Conservation (phyloP, 805 yeast species). For the Tetrapisispora phaffii region DNA sequence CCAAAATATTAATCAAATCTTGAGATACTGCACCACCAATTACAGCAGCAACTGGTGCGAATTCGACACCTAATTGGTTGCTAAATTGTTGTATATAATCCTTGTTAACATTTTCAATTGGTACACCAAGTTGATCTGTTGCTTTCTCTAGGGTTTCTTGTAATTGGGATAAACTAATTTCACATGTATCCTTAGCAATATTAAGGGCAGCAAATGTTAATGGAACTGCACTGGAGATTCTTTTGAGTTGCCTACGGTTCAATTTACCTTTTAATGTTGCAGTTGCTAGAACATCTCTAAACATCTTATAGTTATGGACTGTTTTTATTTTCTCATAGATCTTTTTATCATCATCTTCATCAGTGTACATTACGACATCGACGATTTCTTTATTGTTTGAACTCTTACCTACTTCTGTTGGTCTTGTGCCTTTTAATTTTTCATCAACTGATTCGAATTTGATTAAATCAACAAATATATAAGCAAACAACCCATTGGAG, state of each 20-base stretch:
- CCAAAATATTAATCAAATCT: conserved; percentile 74
- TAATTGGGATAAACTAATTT: conserved; percentile 25
- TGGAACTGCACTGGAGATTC: conserved; percentile 35
- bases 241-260: conserved; percentile 23
- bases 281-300: conserved; percentile 30
- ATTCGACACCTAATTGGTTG: conserved; percentile 48
- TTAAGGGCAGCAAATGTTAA: conserved; percentile 42
- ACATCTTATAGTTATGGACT: conserved; percentile 31
- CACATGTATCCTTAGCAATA: conserved; percentile 10
- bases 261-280: conserved; percentile 31
- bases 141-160: conserved; percentile 22
- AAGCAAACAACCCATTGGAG: conserved; percentile 74
- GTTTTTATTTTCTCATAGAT: conserved; percentile 31
- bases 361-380: conserved; percentile 26
- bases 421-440: conserved; percentile 38
- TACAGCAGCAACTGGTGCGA: conserved; percentile 77
- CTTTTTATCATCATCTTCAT: conserved; percentile 33
- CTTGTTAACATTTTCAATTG: conserved; percentile 36
- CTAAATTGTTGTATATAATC: conserved; percentile 33
- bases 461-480: conserved; percentile 68
- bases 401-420: conserved; percentile 44
- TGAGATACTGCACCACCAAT: conserved; percentile 87
- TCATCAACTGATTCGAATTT: conserved; percentile 47
- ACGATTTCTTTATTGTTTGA: conserved; percentile 36
- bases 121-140: conserved; percentile 36